Conservation (phyloP, 495 filamentous ascomycete genomes). For the Chlorociboria aeruginascens region DNA sequence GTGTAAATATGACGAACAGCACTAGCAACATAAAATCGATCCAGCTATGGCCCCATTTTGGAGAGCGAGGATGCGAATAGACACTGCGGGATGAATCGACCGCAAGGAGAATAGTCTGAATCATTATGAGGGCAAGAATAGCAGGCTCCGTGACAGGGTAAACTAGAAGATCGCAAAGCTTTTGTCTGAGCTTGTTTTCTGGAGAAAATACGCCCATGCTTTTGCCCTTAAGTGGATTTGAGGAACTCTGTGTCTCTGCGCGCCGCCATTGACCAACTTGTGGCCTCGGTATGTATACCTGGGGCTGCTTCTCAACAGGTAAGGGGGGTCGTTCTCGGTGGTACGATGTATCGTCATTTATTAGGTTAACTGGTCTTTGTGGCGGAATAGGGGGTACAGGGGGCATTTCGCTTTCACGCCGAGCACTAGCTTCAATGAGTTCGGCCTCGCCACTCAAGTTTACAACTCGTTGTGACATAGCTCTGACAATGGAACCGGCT, state of each 20-base stretch:
- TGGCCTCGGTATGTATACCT: slow-evolving; percentile 11
- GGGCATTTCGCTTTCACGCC: slow-evolving; percentile 16
- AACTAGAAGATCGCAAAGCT: slow-evolving; percentile 78
- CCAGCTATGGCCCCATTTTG: slow-evolving; percentile 49
- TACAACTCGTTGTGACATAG: slow-evolving; percentile 95
- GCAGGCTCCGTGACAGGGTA: slow-evolving; percentile 77
- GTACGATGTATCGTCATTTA: slow-evolving; percentile 11
- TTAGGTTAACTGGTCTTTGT: slow-evolving; percentile 12
- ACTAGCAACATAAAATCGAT: slow-evolving; percentile 73
- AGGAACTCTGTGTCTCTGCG: slow-evolving; percentile 6
- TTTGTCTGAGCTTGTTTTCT: slow-evolving; percentile 58
- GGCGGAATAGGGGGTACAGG: neutral
- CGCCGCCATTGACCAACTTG: neutral
- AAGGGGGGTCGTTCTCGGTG: slow-evolving; percentile 5
- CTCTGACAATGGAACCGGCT: slow-evolving; percentile 85
- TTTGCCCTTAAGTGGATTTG: slow-evolving; percentile 78
- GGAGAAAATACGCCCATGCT: slow-evolving; percentile 76
- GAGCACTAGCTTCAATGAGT: slow-evolving; percentile 19
- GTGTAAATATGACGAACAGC: slow-evolving; percentile 83
- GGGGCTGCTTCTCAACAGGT: slow-evolving; percentile 16
- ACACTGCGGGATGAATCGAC: slow-evolving; percentile 67
- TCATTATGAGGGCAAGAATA: slow-evolving; percentile 75
- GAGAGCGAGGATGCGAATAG: slow-evolving; percentile 32
- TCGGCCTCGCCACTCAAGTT: slow-evolving; percentile 83
- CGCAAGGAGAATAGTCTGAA: slow-evolving; percentile 77